Percentiles rank a stretch among this genome's conserved stretches.
phyloP scores from a whole-genome alignment of 2,329 filamentous ascomycete genomes.

The Ceratocystis eucalypticola region DNA sequence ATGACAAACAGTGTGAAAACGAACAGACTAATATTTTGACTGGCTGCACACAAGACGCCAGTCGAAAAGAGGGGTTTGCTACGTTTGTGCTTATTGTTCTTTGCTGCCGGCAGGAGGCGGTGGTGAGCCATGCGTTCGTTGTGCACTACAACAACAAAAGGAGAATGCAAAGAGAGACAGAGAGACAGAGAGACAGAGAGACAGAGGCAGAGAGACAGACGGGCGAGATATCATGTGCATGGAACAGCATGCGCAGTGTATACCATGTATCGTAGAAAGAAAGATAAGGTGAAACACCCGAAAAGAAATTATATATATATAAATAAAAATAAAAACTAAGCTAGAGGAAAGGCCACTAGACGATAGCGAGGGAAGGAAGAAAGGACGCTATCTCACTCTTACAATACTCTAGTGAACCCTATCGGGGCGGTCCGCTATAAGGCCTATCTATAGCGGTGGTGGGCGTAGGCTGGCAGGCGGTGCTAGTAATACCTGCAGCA shows the following conservation, averaged over 20 bases:
- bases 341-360: not conserved
- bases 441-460: not conserved
- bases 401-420: not conserved
- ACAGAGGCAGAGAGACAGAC: no score
- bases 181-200: no score
- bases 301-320: not conserved
- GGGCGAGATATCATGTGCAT: no score
- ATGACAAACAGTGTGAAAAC: not conserved
- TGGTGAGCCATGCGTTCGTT: no score
- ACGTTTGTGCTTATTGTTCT: no score
- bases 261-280: not conserved
- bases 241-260: no score
- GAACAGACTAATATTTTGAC: not conserved
- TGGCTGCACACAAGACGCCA: not conserved
- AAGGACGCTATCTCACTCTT: not conserved
- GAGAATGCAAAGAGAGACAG: no score
- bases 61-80: not conserved
- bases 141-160: no score
- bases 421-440: not conserved
- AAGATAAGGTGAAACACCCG: conserved; percentile 1
- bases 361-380: not conserved
- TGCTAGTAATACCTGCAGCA: not conserved
- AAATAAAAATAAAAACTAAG: no score
- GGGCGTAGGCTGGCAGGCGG: not conserved
- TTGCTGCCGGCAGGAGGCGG: no score